phyloP scores from a whole-genome alignment of 768 basidiomycete species.

The Leccinellum albellum region DNA sequence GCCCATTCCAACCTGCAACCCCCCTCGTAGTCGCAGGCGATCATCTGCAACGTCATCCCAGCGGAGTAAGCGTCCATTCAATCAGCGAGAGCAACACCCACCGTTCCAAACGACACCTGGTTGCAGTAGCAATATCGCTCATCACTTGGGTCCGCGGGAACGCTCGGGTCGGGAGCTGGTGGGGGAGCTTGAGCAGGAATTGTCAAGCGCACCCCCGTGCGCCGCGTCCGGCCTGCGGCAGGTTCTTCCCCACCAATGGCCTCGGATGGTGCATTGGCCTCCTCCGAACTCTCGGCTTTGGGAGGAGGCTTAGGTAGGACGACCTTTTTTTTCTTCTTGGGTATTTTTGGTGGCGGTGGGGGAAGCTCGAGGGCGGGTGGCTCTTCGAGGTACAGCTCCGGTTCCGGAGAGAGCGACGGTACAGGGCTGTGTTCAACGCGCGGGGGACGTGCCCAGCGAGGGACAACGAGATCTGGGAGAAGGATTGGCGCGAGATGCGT shows the following conservation, averaged over 20 bases:
- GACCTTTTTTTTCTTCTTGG: slow-evolving; percentile 25
- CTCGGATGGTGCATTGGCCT: slow-evolving; percentile 1
- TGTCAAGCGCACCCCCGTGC: slow-evolving; percentile 32
- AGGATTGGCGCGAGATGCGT: slow-evolving; percentile 52
- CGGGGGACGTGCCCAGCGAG: slow-evolving; percentile 47
- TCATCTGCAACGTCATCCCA: slow-evolving; percentile 54
- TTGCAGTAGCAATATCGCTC: slow-evolving; percentile 78
- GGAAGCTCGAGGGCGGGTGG: slow-evolving; percentile 6
- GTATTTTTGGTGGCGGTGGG: slow-evolving; percentile 12
- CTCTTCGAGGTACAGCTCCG: slow-evolving; percentile 17
- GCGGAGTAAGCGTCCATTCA: slow-evolving; percentile 1
- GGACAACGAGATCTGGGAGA: slow-evolving; percentile 60
- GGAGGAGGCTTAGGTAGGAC: slow-evolving; percentile 28
- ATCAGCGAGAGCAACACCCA: slow-evolving; percentile 31
- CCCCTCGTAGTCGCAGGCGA: slow-evolving; percentile 71
- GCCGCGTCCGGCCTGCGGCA: slow-evolving; percentile 15
- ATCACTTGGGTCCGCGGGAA: slow-evolving; percentile 45
- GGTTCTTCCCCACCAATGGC: slow-evolving; percentile 10
- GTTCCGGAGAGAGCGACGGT: slow-evolving; percentile 32
- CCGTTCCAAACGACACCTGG: slow-evolving; percentile 76
- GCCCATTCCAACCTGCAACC: slow-evolving; percentile 83
- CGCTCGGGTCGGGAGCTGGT: slow-evolving; percentile 12
- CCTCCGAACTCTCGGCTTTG: slow-evolving; percentile 17
- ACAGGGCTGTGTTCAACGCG: slow-evolving; percentile 44
- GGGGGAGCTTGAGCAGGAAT: slow-evolving; percentile 31